phyloP scores from a whole-genome alignment of 768 basidiomycete genomes.

The Psilocybe azurescens region DNA sequence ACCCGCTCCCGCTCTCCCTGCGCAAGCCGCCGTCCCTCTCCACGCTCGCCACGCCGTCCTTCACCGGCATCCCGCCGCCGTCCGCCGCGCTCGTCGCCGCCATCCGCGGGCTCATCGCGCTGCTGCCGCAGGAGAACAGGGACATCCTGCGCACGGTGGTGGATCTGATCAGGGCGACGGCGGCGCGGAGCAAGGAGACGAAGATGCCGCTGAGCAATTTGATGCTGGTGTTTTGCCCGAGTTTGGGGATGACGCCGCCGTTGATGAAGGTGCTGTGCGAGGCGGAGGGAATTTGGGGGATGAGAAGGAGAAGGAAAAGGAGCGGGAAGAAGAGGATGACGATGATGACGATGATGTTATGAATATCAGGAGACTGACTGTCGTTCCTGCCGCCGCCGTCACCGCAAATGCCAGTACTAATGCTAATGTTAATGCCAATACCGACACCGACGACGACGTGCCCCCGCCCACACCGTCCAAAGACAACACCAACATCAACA shows the following conservation, averaged over 20 bases:
- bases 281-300: slow-evolving; percentile 66
- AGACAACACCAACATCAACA: slow-evolving; percentile 14
- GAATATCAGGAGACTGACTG: slow-evolving; percentile 31
- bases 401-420: neutral
- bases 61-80: slow-evolving; percentile 63
- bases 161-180: slow-evolving; percentile 80
- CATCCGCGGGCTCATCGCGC: slow-evolving; percentile 65
- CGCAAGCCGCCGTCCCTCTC: slow-evolving; percentile 83
- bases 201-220: slow-evolving; percentile 95
- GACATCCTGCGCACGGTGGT: slow-evolving; percentile 85
- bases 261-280: slow-evolving; percentile 78
- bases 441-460: slow-evolving; percentile 15
- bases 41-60: slow-evolving; percentile 75
- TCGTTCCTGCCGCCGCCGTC: neutral
- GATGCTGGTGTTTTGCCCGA: slow-evolving; percentile 87
- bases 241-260: slow-evolving; percentile 77
- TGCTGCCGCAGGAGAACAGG: slow-evolving; percentile 80
- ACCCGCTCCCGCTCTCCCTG: slow-evolving; percentile 32
- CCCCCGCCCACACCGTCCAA: slow-evolving; percentile 15
- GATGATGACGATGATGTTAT: slow-evolving; percentile 42
- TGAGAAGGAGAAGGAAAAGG: slow-evolving; percentile 46
- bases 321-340: slow-evolving; percentile 65
- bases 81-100: slow-evolving; percentile 62
- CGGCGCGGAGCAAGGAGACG: slow-evolving; percentile 69
- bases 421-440: too few species aligned